phyloP scores from a whole-genome alignment of 768 basidiomycete genomes.

The Daedalea quercina region DNA sequence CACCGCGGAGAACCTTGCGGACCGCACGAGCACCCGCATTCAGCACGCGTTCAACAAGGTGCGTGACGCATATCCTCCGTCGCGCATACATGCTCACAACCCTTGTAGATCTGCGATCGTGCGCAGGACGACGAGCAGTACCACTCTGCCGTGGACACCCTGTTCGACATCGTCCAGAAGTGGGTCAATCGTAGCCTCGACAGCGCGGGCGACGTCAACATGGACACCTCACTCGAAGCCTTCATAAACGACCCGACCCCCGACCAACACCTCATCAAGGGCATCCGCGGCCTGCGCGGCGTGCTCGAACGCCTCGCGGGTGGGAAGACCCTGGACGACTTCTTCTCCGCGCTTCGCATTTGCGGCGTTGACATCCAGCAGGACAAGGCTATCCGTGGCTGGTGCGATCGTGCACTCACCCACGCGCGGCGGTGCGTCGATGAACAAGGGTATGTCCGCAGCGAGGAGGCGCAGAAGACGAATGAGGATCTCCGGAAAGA shows the following conservation, averaged over 20 bases:
- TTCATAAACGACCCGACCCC: slow-evolving; percentile 58
- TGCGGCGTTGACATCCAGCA: slow-evolving; percentile 44
- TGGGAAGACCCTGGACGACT: slow-evolving; percentile 41
- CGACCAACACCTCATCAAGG: slow-evolving; percentile 53
- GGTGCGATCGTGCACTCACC: slow-evolving; percentile 43
- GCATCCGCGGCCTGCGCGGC: slow-evolving; percentile 32
- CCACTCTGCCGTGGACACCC: slow-evolving; percentile 45
- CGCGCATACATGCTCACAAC: not conserved
- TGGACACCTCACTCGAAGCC: slow-evolving; percentile 39
- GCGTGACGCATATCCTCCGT: slow-evolving; percentile 1
- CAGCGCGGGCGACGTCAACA: slow-evolving; percentile 37
- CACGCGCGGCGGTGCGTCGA: slow-evolving; percentile 40
- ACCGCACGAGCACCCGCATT: slow-evolving; percentile 36
- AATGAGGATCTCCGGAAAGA: slow-evolving; percentile 39
- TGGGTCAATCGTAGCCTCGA: slow-evolving; percentile 50
- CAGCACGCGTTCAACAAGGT: slow-evolving; percentile 51
- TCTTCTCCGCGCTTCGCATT: slow-evolving; percentile 34
- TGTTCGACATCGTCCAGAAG: slow-evolving; percentile 51
- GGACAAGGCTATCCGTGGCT: slow-evolving; percentile 45
- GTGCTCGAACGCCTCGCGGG: slow-evolving; percentile 50
- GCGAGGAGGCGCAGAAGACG: slow-evolving; percentile 34
- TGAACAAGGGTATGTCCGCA: slow-evolving; percentile 45
- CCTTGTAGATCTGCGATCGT: slow-evolving; percentile 51
- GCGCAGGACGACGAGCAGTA: slow-evolving; percentile 59
- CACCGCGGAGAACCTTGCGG: slow-evolving; percentile 36